Evolutionary conservation across 768 basidiomycete species (phyloP).

Genomic region (Suillus plorans): DNA sequence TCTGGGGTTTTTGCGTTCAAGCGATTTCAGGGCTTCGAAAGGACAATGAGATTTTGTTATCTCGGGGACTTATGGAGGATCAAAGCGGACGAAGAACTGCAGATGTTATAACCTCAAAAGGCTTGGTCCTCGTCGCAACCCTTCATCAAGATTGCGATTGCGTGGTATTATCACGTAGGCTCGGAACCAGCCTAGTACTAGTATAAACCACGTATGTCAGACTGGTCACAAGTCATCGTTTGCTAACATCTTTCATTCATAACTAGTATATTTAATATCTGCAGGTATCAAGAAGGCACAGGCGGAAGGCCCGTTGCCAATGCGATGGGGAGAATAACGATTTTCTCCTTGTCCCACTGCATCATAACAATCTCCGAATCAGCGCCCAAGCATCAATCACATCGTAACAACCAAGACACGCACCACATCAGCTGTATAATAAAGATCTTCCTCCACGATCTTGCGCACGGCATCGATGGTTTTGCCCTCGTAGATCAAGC

Average conservation of each 20-base stretch:
- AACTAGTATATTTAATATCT: neutral
- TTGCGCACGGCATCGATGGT: constrained; percentile 42
- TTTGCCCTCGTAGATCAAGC: constrained; percentile 53
- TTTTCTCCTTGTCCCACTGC: constrained; percentile 58
- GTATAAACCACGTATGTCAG: too few relatives aligned
- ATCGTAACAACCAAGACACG: neutral
- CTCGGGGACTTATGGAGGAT: neutral
- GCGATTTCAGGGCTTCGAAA: neutral
- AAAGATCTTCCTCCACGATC: constrained; percentile 24
- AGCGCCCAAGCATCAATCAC: neutral
- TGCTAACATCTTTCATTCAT: neutral
- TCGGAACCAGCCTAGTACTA: too few relatives aligned
- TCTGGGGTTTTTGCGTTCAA: neutral
- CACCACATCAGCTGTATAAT: constrained; percentile 26
- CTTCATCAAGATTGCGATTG: neutral
- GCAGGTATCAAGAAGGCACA: constrained; percentile 6
- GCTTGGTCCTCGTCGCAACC: neutral
- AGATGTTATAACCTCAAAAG: neutral
- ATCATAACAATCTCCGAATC: neutral
- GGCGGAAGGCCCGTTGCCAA: constrained; percentile 26
- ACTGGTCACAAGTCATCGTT: too few relatives aligned
- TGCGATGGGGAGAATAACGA: constrained; percentile 49
- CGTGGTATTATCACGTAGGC: neutral
- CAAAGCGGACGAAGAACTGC: neutral
- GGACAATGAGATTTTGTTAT: neutral